Evolutionary conservation across 2,329 filamentous ascomycete genomes (phyloP), one percentile per base, ranked within the genome.

Genomic region (Orbilia javanica): DNA sequence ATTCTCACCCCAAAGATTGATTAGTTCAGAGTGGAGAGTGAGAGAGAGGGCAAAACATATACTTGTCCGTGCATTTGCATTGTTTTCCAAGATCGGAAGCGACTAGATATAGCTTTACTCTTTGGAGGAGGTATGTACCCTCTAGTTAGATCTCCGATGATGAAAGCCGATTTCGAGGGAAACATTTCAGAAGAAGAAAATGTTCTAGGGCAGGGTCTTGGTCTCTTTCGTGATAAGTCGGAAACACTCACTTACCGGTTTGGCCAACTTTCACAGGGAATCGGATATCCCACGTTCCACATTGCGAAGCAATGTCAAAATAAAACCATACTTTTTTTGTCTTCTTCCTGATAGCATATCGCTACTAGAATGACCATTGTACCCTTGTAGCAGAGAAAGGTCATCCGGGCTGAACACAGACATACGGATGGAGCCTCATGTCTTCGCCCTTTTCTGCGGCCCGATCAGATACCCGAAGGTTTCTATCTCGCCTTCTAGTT

Each of bases 391-490:
- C 25, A 4, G 11, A n/a, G 42, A 44, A 50, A 31, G 50, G 27
- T 60, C 52, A 7, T 25, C 22, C 53, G 39, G 27, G 53, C 44
- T 60, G 65, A 60, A 18, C 50, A 20, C 50, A 53, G 46, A 53
- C 64, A 34, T 22, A 60, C 34, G 55, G 34, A 42, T 60, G 55
- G 34, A 42, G 55, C 55, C 31, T 60, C 55, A 60, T 20, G 15
- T 42, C 27, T 27, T 44, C 31, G 39, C 39, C 15, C 66, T 29
- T 34, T 25, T 27, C 57, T 39, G 48, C 63, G 63, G 44, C 52
- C 70, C 70, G 70, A 74, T 74, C 70, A 74, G 70, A 74, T 74
- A 74, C 70, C 70, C 70, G 70, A 74, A 67, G 27, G n/a, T 46
- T 22, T 44, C 39, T 27, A 66, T 65, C 62, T 57, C 36, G 60